A percentile compares a stretch with the other conserved stretches of the same genome.
Evolutionary conservation across 495 filamentous ascomycete species (phyloP).

Genomic region (Saxophila tyrrhenica): DNA sequence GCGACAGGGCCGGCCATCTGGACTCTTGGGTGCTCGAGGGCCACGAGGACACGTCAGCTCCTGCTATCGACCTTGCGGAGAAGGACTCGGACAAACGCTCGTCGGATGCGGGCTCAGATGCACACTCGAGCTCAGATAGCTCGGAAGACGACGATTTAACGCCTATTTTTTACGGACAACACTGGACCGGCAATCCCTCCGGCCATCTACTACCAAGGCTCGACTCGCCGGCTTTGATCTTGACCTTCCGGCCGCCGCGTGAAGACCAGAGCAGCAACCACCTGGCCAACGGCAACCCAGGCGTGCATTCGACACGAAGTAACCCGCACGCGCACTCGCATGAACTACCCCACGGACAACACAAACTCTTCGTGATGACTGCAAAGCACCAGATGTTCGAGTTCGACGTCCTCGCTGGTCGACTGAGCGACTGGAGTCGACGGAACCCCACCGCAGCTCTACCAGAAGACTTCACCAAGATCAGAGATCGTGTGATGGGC

Average conservation of each 20-base stretch:
- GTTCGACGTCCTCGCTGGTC: conserved; percentile 62
- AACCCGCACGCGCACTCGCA: conserved; percentile 39
- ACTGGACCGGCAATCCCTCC: conserved; percentile 56
- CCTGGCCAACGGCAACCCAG: conserved; percentile 34
- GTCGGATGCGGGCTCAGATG: conserved; percentile 38
- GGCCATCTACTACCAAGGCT: conserved; percentile 68
- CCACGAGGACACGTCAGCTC: conserved; percentile 35
- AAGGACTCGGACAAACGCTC: conserved; percentile 27
- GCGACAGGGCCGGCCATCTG: conserved; percentile 74
- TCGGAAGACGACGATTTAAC: conserved; percentile 21
- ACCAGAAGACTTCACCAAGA: conserved; percentile 56
- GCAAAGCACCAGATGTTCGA: conserved; percentile 63
- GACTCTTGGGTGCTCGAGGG: conserved; percentile 70
- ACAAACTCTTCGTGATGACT: conserved; percentile 34
- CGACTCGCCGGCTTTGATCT: conserved; percentile 50
- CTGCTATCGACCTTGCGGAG: conserved; percentile 21
- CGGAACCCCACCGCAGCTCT: conserved; percentile 65
- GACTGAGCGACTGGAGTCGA: conserved; percentile 72
- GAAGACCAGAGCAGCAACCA: conserved; percentile 3
- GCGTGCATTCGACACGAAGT: conserved; percentile 34
- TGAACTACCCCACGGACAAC: conserved; percentile 24
- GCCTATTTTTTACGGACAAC: conserved; percentile 30
- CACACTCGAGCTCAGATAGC: conserved; percentile 40
- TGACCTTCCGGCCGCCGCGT: conserved; percentile 55
- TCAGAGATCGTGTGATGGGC: conserved; percentile 69